Percentiles rank a stretch among this genome's conserved stretches.
Conservation (phyloP, 371 early-diverging fungal genomes). For the Mucor indicus region DNA sequence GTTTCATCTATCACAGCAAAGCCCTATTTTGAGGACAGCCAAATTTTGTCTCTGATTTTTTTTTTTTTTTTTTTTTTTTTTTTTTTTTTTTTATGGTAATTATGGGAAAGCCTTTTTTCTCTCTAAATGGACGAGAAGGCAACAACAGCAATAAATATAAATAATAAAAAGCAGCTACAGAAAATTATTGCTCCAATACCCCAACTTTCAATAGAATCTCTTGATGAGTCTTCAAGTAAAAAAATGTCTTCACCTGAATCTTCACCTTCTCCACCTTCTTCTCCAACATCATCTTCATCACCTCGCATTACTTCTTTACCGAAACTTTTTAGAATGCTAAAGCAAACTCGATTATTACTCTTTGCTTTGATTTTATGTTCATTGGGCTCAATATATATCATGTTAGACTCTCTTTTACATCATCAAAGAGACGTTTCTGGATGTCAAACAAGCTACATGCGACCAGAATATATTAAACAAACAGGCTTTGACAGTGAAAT, state of each 20-base stretch:
- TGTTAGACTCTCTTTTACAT: constrained; percentile 56
- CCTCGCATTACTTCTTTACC: constrained; percentile 12
- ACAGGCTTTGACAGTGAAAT: constrained; percentile 60
- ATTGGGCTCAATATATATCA: constrained; percentile 26
- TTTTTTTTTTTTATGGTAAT: too few relatives aligned
- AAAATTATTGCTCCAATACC: too few relatives aligned
- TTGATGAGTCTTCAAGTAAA: constrained; percentile 1
- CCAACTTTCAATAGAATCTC: too few relatives aligned
- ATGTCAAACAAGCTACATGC: constrained; percentile 83
- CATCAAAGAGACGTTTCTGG: constrained; percentile 65
- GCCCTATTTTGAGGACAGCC: too few relatives aligned
- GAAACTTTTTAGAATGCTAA: constrained; percentile 16
- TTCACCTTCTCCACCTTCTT: constrained; percentile 29
- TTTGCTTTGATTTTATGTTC: constrained; percentile 25
- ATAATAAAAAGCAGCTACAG: too few relatives aligned
- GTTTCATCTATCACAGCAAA: too few relatives aligned
- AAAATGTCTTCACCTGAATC: constrained; percentile 21
- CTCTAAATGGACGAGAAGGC: too few relatives aligned
- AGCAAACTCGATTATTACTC: constrained; percentile 13
- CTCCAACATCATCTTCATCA: constrained; percentile 18
- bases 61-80: too few relatives aligned
- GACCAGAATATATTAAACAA: constrained; percentile 70
- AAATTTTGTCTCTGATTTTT: too few relatives aligned
- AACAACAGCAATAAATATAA: too few relatives aligned
- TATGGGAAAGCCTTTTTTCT: too few relatives aligned